phyloP scores from a whole-genome alignment of 2,329 filamentous ascomycete species.

The Chrysoporthe puriensis region DNA sequence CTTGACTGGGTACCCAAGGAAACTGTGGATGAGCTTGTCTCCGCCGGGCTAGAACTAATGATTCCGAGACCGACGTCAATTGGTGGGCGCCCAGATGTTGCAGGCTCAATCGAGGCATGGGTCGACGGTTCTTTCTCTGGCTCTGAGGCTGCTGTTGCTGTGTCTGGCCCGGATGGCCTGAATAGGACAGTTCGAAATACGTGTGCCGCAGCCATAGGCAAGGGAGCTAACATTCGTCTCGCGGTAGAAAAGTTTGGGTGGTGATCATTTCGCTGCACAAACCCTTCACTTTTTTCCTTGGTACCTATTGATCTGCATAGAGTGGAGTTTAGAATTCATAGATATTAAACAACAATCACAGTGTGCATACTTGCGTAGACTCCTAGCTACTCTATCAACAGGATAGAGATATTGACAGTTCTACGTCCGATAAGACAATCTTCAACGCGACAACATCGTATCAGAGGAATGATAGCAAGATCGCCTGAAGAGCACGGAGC shows the following conservation, averaged over 20 bases:
- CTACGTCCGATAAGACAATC: too few relatives aligned
- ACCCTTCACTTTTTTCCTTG: background rate
- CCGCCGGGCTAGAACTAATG: conserved; percentile 54
- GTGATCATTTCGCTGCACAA: conserved; percentile 41
- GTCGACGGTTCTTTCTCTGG: conserved; percentile 29
- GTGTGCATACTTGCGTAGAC: too few relatives aligned
- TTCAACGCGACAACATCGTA: too few relatives aligned
- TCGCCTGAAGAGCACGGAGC: too few relatives aligned
- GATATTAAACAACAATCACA: too few relatives aligned
- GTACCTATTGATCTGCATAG: background rate
- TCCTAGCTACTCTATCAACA: too few relatives aligned
- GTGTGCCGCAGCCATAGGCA: conserved; percentile 52
- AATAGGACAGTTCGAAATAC: conserved; percentile 63
- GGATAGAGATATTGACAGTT: too few relatives aligned
- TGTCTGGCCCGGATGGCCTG: conserved; percentile 65
- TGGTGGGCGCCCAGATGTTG: conserved; percentile 57
- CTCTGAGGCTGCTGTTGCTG: conserved; percentile 53
- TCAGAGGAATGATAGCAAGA: too few relatives aligned
- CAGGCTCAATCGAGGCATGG: conserved; percentile 45
- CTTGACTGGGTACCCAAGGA: conserved; percentile 56
- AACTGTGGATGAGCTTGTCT: conserved; percentile 52
- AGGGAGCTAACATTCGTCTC: conserved; percentile 55
- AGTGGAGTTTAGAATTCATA: background rate
- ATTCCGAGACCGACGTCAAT: conserved; percentile 58
- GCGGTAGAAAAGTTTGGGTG: conserved; percentile 71